Conservation (phyloP, 2,329 filamentous ascomycete genomes). For the Epichloe glyceriae region DNA sequence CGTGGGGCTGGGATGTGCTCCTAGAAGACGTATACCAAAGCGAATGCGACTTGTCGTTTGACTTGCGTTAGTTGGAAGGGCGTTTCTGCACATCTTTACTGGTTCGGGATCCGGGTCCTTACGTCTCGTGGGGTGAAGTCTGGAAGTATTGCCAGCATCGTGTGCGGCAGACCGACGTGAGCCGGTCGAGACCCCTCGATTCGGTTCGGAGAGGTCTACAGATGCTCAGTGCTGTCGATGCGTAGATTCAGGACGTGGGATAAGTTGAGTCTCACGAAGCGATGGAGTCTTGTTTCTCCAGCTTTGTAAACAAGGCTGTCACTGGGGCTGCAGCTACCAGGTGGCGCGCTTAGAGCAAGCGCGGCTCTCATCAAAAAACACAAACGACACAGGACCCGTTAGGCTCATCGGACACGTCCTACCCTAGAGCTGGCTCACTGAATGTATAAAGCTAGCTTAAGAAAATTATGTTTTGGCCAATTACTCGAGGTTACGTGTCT, state of each 20-base stretch:
- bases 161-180: conserved; percentile 5
- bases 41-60: conserved; percentile 49
- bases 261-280: background rate
- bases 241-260: background rate
- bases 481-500: too few species aligned
- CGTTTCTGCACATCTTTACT: background rate
- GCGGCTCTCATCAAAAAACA: too few species aligned
- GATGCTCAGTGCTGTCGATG: background rate
- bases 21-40: conserved; percentile 61
- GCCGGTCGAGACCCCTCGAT: background rate
- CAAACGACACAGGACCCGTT: too few species aligned
- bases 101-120: conserved; percentile 15
- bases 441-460: too few species aligned
- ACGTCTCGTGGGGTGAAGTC: conserved; percentile 60
- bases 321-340: too few species aligned
- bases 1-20: conserved; percentile 27
- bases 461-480: too few species aligned
- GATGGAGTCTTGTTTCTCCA: background rate
- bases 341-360: too few species aligned
- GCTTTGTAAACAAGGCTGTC: too few species aligned
- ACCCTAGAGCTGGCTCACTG: too few species aligned
- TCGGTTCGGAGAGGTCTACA: background rate
- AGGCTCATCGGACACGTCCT: too few species aligned
- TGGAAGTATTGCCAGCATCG: conserved; percentile 51
- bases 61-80: background rate